Evolutionary conservation across 2,329 filamentous ascomycete genomes (phyloP).

Genomic region (Sporothrix pallida): DNA sequence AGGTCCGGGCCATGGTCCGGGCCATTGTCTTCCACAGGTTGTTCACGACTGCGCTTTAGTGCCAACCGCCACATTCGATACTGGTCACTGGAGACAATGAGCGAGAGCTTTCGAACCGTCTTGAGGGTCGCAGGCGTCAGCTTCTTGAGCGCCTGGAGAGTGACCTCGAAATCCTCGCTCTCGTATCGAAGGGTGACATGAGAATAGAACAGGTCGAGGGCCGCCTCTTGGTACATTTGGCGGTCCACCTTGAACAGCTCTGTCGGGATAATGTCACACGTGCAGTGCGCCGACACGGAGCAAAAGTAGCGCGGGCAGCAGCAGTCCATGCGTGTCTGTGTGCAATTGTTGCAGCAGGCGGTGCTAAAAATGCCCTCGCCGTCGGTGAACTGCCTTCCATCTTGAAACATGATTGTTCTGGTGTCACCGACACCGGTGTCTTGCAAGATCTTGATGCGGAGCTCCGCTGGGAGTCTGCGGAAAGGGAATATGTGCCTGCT

Average conservation of each 20-base stretch:
- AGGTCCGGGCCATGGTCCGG: too few species aligned
- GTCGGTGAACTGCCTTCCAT: neutral
- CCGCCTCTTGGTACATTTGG: constrained; percentile 22
- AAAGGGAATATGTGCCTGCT: constrained; percentile 3
- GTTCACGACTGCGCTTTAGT: too few species aligned
- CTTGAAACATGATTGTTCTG: neutral
- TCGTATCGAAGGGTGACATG: neutral
- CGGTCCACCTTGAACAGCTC: neutral
- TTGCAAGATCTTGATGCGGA: constrained; percentile 1
- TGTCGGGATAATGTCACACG: neutral
- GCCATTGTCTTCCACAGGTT: too few species aligned
- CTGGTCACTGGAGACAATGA: neutral
- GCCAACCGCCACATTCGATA: neutral
- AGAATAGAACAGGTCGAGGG: neutral
- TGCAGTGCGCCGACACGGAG: constrained; percentile 19
- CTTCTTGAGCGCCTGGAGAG: neutral
- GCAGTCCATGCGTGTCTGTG: neutral
- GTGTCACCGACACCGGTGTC: neutral
- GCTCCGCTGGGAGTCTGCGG: neutral
- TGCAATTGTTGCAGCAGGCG: neutral
- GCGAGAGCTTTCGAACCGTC: neutral
- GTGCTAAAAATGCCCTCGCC: neutral
- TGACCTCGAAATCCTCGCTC: neutral
- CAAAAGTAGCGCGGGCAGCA: neutral
- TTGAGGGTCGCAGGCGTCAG: neutral